Evolutionary conservation across 2,329 filamentous ascomycete species (phyloP).

Genomic region (Chaetomium sp.): DNA sequence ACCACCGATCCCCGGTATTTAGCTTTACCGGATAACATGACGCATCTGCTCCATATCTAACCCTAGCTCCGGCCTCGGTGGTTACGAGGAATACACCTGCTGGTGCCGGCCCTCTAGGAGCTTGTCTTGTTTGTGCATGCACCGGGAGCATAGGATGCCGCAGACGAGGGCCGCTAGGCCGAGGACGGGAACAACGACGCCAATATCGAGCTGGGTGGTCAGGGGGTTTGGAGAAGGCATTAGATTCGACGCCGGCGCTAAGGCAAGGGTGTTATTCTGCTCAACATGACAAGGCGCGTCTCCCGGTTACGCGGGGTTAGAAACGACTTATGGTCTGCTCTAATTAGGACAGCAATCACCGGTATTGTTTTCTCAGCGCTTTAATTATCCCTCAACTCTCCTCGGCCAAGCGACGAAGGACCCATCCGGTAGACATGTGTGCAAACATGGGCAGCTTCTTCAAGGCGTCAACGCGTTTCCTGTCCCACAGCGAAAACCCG

Average conservation of each 20-base stretch:
- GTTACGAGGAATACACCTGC: no score
- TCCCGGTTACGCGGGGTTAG: neutral
- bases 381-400: neutral
- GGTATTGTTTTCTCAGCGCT: neutral
- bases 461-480: neutral
- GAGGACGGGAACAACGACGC: no score
- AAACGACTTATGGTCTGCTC: neutral
- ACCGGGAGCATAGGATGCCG: no score
- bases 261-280: constrained; percentile 1
- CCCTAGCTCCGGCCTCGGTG: no score
- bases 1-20: no score
- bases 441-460: neutral
- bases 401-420: neutral
- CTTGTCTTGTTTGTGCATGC: no score
- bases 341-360: neutral
- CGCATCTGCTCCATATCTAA: no score
- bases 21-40: no score
- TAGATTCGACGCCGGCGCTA: neutral
- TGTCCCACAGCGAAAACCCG: constrained; percentile 1
- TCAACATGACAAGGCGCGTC: constrained; percentile 1
- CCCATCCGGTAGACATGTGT: neutral
- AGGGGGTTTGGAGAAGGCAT: no score
- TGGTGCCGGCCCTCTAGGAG: no score
- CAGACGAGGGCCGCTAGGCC: no score
- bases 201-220: no score